These are phyloP conservation scores for Fremontodendron californicum DNA, from an alignment of 345 rosid genomes.

Conservation along the genomic window DNA sequence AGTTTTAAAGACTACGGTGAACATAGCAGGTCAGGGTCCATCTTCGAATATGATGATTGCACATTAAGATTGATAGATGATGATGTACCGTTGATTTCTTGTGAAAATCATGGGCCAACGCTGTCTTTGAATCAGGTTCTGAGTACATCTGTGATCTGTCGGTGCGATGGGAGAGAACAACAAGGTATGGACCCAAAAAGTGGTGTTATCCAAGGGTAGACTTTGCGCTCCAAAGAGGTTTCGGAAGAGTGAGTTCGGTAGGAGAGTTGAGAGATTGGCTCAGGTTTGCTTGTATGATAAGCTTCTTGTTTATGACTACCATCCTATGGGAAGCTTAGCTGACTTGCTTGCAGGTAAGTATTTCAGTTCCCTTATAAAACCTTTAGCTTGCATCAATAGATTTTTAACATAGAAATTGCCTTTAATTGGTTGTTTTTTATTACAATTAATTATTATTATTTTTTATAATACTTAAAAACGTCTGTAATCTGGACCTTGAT, in stretches of 20 bases:
- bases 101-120: constrained; percentile 9
- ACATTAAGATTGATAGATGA: constrained; percentile 42
- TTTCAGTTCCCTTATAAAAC: neutral
- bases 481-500: too few species aligned
- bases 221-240: constrained; percentile 45
- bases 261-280: constrained; percentile 38
- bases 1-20: constrained; percentile 22
- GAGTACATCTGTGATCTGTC: constrained; percentile 49
- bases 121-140: constrained; percentile 44
- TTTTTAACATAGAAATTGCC: neutral
- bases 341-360: constrained; percentile 52
- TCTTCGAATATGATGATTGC: constrained; percentile 39
- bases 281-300: constrained; percentile 43
- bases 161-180: constrained; percentile 55
- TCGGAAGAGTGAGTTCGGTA: constrained; percentile 37
- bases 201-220: constrained; percentile 36
- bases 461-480: too few species aligned
- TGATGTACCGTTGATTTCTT: constrained; percentile 37
- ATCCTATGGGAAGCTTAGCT: constrained; percentile 63
- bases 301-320: constrained; percentile 48
- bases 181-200: constrained; percentile 45
- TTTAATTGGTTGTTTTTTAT: neutral
- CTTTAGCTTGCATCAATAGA: neutral
- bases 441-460: too few species aligned
- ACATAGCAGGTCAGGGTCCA: constrained; percentile 29